Percentiles rank a stretch among this genome's conserved stretches.
Conservation (phyloP, 2,329 filamentous ascomycete genomes). For the Emericellopsis cladophorae region DNA sequence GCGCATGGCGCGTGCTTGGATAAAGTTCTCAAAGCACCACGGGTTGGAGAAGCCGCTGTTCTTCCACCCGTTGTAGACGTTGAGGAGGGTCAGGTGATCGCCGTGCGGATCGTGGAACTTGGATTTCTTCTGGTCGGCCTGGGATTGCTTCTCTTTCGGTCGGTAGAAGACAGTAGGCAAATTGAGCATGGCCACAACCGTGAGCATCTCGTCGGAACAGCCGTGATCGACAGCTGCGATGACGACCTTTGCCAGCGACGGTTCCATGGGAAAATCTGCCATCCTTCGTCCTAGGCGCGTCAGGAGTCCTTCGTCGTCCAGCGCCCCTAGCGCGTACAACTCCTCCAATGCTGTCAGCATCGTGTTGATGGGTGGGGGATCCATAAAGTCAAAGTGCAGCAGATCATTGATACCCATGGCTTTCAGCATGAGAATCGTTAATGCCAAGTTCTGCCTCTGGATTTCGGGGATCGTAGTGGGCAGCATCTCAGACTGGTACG, state of each 20-base stretch:
- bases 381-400: conserved; percentile 97
- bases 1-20: conserved; percentile 80
- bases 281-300: conserved; percentile 90
- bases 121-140: conserved; percentile 93
- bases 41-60: conserved; percentile 66
- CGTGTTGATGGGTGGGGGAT: conserved; percentile 91
- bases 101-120: conserved; percentile 95
- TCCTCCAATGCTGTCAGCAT: conserved; percentile 96
- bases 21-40: conserved; percentile 98
- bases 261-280: conserved; percentile 98
- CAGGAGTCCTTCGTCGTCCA: conserved; percentile 90
- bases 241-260: conserved; percentile 77
- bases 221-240: conserved; percentile 78
- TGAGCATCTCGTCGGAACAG: conserved; percentile 89
- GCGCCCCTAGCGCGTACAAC: conserved; percentile 77
- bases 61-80: conserved; percentile 98
- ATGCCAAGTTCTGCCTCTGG: conserved; percentile 82
- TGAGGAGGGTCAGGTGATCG: conserved; percentile 87
- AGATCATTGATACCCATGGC: conserved; percentile 99
- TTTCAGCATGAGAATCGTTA: conserved; percentile 94
- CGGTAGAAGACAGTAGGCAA: conserved; percentile 83
- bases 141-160: conserved; percentile 91
- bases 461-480: conserved; percentile 95
- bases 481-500: conserved; percentile 93
- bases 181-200: conserved; percentile 88